Percentiles rank a stretch among this genome's conserved stretches.
These are phyloP conservation scores for Debaryomyces udenii DNA, from an alignment of 1,139 yeast species.

Conservation along the genomic window DNA sequence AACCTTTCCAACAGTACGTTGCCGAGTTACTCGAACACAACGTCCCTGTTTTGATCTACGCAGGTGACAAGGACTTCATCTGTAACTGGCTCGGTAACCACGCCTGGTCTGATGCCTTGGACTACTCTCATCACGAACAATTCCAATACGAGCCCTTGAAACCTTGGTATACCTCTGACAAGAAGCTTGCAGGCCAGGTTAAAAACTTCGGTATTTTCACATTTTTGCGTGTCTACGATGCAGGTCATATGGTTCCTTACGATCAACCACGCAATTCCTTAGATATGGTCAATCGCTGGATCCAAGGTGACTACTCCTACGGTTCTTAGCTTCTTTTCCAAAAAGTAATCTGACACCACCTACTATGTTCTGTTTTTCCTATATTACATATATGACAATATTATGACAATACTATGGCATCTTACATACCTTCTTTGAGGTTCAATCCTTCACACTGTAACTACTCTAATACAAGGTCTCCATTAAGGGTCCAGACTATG, in stretches of 20 bases:
- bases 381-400: no score
- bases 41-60: slow-evolving; percentile 41
- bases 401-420: no score
- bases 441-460: no score
- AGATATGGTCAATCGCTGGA: slow-evolving; percentile 82
- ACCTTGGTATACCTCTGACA: slow-evolving; percentile 45
- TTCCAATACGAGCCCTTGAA: slow-evolving; percentile 31
- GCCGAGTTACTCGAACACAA: slow-evolving; percentile 58
- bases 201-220: slow-evolving; percentile 59
- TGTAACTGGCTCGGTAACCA: slow-evolving; percentile 47
- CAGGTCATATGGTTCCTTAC: slow-evolving; percentile 80
- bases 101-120: slow-evolving; percentile 37
- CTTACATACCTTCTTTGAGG: no score
- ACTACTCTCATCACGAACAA: slow-evolving; percentile 29
- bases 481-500: no score
- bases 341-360: not conserved
- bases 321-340: slow-evolving; percentile 4
- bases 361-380: no score
- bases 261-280: slow-evolving; percentile 78
- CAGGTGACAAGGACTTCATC: slow-evolving; percentile 44
- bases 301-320: slow-evolving; percentile 50
- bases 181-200: slow-evolving; percentile 59
- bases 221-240: slow-evolving; percentile 63
- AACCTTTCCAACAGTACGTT: slow-evolving; percentile 67
- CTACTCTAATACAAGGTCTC: no score